Percentiles rank a stretch among this genome's conserved stretches.
phyloP scores from a whole-genome alignment of 306 rosid genomes.

The Corylus americana region DNA sequence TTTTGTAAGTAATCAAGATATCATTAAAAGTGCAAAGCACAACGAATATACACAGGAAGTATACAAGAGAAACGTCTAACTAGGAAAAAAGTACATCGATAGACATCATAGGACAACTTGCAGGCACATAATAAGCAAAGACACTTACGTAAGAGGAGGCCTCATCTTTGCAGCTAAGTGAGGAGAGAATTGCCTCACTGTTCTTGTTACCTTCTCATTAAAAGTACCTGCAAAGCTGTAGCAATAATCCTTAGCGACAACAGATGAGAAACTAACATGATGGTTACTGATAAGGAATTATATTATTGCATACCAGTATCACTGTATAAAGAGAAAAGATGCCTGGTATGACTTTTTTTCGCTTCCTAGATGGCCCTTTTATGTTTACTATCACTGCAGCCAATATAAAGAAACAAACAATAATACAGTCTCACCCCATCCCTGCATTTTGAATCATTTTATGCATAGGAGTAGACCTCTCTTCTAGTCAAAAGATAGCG shows the following conservation, averaged over 20 bases:
- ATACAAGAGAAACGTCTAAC: no score
- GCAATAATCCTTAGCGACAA: slow-evolving; percentile 2
- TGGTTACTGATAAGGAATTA: not conserved
- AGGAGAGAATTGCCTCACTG: slow-evolving; percentile 89
- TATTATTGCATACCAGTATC: not conserved
- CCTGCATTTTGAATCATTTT: not conserved
- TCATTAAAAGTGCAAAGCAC: no score
- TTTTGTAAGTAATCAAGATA: no score
- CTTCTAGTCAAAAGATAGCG: not conserved
- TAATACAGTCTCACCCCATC: not conserved
- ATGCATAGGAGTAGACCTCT: not conserved
- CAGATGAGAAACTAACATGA: not conserved
- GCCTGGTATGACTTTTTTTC: not conserved
- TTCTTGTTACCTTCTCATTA: slow-evolving; percentile 87
- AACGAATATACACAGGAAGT: no score
- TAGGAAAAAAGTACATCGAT: no score
- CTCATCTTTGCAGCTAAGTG: slow-evolving; percentile 98
- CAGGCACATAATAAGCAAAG: slow-evolving; percentile 21
- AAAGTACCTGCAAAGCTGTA: slow-evolving; percentile 98
- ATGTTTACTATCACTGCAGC: not conserved
- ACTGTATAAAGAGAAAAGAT: not conserved
- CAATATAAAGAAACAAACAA: not conserved
- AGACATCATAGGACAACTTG: not conserved
- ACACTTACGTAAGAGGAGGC: slow-evolving; percentile 92
- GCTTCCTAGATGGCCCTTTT: not conserved